phyloP scores from a whole-genome alignment of 345 rosid species.

The Cardamine resedifolia region DNA sequence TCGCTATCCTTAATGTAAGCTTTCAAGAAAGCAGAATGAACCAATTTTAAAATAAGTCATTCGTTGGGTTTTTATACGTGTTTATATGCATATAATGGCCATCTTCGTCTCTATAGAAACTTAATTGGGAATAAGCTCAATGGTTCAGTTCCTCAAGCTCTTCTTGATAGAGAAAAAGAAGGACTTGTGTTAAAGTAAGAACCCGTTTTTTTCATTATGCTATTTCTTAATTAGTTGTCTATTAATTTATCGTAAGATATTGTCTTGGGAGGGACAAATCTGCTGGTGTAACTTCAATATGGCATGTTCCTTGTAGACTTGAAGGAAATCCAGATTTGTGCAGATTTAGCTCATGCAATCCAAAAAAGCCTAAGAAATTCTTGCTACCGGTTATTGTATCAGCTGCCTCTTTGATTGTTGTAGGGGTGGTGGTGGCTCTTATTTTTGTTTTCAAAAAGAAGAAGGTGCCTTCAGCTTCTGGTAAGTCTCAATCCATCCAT shows the following conservation, averaged over 20 bases:
- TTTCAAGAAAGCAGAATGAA: not conserved
- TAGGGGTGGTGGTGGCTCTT: constrained; percentile 23
- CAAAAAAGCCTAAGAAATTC: not conserved
- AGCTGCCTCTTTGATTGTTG: constrained; percentile 16
- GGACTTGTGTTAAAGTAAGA: constrained; percentile 40
- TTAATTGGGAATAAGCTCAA: constrained; percentile 38
- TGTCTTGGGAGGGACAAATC: too few relatives aligned
- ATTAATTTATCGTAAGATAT: too few relatives aligned
- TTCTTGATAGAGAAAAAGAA: constrained; percentile 30
- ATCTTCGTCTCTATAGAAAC: constrained; percentile 32
- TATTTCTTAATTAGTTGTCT: too few relatives aligned
- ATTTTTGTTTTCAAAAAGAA: constrained; percentile 24
- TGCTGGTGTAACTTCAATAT: too few relatives aligned
- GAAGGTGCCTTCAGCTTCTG: constrained; percentile 9
- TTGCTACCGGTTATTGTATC: constrained; percentile 32
- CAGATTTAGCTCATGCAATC: constrained; percentile 9
- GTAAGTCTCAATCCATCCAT: not conserved
- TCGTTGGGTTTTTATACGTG: not conserved
- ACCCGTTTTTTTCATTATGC: too few relatives aligned
- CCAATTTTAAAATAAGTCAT: not conserved
- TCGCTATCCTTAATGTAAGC: constrained; percentile 42
- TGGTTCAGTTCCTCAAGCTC: constrained; percentile 42
- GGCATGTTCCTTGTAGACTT: constrained; percentile 7
- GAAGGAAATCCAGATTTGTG: constrained; percentile 42
- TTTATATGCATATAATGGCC: not conserved